Evolutionary conservation across 2,329 filamentous ascomycete genomes (phyloP), one percentile per base, ranked within the genome.

Genomic region (Elsinoe australis): DNA sequence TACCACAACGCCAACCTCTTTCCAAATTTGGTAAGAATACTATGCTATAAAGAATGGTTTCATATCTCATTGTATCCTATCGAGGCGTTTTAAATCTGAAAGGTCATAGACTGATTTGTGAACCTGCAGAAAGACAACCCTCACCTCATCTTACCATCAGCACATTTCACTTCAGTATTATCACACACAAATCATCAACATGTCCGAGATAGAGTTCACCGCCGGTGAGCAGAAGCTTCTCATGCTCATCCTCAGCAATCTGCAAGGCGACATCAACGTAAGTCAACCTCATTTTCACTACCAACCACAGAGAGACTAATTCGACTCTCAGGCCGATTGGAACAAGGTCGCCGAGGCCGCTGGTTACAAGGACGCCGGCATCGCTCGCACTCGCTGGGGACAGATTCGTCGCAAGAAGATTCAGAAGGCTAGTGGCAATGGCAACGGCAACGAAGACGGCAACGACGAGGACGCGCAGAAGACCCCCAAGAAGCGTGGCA

Each of bases 341-440:
- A 54, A 56, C 2, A 53, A 52, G 33, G 55, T 61, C 24, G 58
- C 58, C 26, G 17, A 38, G 10, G 52, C 55, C 15, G 26, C 54
- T 26, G 49, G 49, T 34, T 56, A 59, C 56, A 60, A 61, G 28
- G 54, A 57, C 46, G 53, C 31, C 45, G 42, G 22, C 32, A 53
- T 55, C 31, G 54, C 54, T 24, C 52, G 51, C 4, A 50, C 47
- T n/a, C 55, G 58, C 47, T 60, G 56, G 57, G 46, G 36, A 31
- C 51, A 58, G 32, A 59, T 57, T 50, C 55, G 52, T 32, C 50
- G 51, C 50, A 55, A 58, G 53, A 59, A 59, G 50, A 57, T 57
- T 14, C 9, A 8, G 21, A 5, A 14, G 14, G 42, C 6, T 18
- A 24, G 7, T 10, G 28, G 19, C 8, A 15, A 21, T 10, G 31